Conservation (phyloP, 306 rosid genomes). For the Astragalus glycyphyllos region DNA sequence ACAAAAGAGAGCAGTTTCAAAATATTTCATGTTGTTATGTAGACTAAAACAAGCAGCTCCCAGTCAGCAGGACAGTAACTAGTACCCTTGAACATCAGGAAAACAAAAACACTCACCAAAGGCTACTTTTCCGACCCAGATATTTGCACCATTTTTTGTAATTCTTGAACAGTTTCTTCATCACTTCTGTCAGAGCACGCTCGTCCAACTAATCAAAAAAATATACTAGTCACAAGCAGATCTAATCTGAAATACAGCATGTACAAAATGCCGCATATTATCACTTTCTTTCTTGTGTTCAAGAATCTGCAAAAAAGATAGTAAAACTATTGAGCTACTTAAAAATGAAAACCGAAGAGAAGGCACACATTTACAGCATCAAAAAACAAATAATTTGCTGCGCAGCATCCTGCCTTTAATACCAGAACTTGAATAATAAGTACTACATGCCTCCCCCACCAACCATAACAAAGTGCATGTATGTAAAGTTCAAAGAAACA, state of each 20-base stretch:
- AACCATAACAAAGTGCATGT: background rate
- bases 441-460: slow-evolving; percentile 9
- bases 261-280: background rate
- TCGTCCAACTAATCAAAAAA: slow-evolving; percentile 84
- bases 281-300: slow-evolving; percentile 21
- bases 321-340: background rate
- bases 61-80: slow-evolving; percentile 16
- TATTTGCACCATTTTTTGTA: slow-evolving; percentile 96
- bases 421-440: slow-evolving; percentile 6
- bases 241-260: slow-evolving; percentile 1
- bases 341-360: slow-evolving; percentile 4
- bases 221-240: slow-evolving; percentile 42
- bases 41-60: slow-evolving; percentile 11
- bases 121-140: slow-evolving; percentile 93
- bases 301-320: slow-evolving; percentile 8
- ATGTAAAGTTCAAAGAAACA: background rate
- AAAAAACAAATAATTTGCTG: slow-evolving; percentile 28
- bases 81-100: slow-evolving; percentile 34
- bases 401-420: slow-evolving; percentile 14
- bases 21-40: background rate
- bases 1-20: slow-evolving; percentile 13
- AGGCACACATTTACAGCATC: slow-evolving; percentile 22
- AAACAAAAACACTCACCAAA: slow-evolving; percentile 64
- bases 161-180: slow-evolving; percentile 96
- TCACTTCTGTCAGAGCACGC: slow-evolving; percentile 87